Conservation (phyloP, 768 basidiomycete genomes). For the Termitomyces sp. region DNA sequence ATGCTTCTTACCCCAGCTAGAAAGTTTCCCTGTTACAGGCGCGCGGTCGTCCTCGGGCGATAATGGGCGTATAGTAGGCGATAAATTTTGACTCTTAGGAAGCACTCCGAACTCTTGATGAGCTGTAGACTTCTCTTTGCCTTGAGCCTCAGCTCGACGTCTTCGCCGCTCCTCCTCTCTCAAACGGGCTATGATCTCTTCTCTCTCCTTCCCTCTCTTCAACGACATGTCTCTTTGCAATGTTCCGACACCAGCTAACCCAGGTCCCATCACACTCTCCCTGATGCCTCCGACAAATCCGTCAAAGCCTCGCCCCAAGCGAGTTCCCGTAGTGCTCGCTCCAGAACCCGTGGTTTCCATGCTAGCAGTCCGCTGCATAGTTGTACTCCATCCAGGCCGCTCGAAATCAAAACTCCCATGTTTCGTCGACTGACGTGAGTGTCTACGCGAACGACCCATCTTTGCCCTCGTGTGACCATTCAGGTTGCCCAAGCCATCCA, state of each 20-base stretch:
- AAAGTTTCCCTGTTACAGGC: conserved; percentile 36
- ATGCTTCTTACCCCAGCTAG: conserved; percentile 55
- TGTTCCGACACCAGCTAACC: conserved; percentile 40
- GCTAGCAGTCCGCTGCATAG: conserved; percentile 43
- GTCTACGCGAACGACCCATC: conserved; percentile 4
- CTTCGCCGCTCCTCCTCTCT: conserved; percentile 17
- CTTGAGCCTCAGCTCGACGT: conserved; percentile 9
- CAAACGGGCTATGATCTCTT: conserved; percentile 20
- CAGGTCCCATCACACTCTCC: conserved; percentile 34
- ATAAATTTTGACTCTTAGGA: conserved; percentile 18
- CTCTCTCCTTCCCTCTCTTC: conserved; percentile 34
- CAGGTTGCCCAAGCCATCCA: conserved; percentile 21
- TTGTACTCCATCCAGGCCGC: conserved; percentile 46
- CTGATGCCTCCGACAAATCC: conserved; percentile 14
- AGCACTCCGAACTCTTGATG: conserved; percentile 24
- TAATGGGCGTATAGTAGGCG: not conserved
- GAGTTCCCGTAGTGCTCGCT: conserved; percentile 26
- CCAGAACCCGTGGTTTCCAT: conserved; percentile 28
- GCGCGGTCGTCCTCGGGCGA: conserved; percentile 16
- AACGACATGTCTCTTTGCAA: conserved; percentile 35
- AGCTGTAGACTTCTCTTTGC: conserved; percentile 11
- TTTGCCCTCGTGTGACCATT: conserved; percentile 15
- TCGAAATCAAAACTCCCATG: conserved; percentile 79
- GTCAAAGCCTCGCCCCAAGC: conserved; percentile 16
- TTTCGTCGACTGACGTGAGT: conserved; percentile 38